phyloP scores from a whole-genome alignment of 768 basidiomycete species.

The Auricularia sp. region DNA sequence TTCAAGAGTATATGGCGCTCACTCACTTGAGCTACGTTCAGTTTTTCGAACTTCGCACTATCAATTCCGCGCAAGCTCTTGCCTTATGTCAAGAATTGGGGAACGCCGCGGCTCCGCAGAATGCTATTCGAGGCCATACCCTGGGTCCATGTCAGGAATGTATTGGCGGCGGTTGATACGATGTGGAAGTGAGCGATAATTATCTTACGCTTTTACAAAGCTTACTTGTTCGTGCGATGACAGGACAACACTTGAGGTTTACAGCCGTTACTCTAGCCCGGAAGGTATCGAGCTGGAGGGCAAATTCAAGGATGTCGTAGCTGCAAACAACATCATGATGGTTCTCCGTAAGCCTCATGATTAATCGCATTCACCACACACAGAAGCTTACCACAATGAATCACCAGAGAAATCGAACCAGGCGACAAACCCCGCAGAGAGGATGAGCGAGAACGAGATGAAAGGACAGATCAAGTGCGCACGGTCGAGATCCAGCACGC shows the following conservation, averaged over 20 bases:
- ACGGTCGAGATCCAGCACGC: neutral
- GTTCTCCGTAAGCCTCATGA: conserved; percentile 28
- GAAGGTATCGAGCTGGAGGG: conserved; percentile 18
- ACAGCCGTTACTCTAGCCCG: conserved; percentile 11
- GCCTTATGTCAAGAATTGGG: conserved; percentile 12
- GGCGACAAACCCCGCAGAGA: conserved; percentile 23
- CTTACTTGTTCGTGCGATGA: conserved; percentile 14
- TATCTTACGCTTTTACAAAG: too few relatives aligned
- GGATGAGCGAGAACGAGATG: conserved; percentile 31
- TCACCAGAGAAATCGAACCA: conserved; percentile 32
- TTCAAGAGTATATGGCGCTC: too few relatives aligned
- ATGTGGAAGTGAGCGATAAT: neutral
- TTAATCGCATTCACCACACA: too few relatives aligned
- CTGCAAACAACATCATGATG: conserved; percentile 34
- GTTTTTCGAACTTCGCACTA: neutral
- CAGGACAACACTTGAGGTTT: conserved; percentile 26
- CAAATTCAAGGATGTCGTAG: neutral
- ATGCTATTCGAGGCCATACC: conserved; percentile 20
- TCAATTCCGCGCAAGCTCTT: neutral
- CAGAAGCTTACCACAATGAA: too few relatives aligned
- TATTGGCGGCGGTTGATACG: conserved; percentile 14
- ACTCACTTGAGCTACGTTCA: neutral
- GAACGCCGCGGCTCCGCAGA: conserved; percentile 37
- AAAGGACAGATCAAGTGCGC: conserved; percentile 40
- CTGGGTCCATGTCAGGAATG: conserved; percentile 16